A percentile compares a stretch with the other conserved stretches of the same genome.
Evolutionary conservation across 2,329 filamentous ascomycete species (phyloP).

Genomic region (Clonostachys chloroleuca): DNA sequence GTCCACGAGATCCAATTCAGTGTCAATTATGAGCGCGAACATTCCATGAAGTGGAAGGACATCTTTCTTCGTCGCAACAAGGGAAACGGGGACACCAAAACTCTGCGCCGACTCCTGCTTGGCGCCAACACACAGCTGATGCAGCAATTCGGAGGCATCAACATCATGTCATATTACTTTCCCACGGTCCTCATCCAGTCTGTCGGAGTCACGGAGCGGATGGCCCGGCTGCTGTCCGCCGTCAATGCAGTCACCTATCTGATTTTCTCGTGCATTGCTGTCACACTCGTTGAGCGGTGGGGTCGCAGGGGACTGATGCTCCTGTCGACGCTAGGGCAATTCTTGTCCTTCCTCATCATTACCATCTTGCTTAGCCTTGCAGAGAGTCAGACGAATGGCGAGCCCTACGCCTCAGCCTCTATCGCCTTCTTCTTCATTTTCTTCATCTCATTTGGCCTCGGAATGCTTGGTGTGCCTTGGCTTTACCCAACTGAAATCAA

Average conservation of each 20-base stretch:
- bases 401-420: neutral
- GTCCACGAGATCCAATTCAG: neutral
- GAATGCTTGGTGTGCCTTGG: slow-evolving; percentile 1
- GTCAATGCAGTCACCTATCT: slow-evolving; percentile 14
- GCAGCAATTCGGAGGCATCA: slow-evolving; percentile 9
- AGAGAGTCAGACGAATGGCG: neutral
- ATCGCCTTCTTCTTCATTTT: slow-evolving; percentile 1
- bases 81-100: too few relatives aligned
- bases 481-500: slow-evolving; percentile 3
- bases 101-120: too few relatives aligned
- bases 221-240: slow-evolving; percentile 6
- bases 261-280: slow-evolving; percentile 2
- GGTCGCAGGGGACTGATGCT: slow-evolving; percentile 1
- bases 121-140: too few relatives aligned
- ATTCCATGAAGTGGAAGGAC: too few relatives aligned
- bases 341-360: too few relatives aligned
- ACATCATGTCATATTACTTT: slow-evolving; percentile 19
- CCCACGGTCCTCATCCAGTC: slow-evolving; percentile 8
- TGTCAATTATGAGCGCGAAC: too few relatives aligned
- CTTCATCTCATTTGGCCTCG: slow-evolving; percentile 4
- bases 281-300: slow-evolving; percentile 2
- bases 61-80: too few relatives aligned
- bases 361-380: too few relatives aligned
- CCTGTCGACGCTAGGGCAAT: neutral
- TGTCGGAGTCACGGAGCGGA: neutral